Evolutionary conservation across 441 rosid genomes (phyloP).

Genomic region (Euphorbia neoarborescens): DNA sequence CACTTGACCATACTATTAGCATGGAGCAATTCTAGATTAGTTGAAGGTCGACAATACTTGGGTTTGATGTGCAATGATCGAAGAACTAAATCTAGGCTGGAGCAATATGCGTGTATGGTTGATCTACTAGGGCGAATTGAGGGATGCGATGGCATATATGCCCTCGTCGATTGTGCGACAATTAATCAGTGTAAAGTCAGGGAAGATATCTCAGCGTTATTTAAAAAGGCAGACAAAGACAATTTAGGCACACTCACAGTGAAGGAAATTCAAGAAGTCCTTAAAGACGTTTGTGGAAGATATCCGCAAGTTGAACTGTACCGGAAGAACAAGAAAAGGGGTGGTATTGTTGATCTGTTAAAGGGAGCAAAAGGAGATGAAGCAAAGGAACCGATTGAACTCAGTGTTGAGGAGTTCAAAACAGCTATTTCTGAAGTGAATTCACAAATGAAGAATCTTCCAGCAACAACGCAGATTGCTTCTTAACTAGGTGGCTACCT

Average conservation of each 20-base stretch:
- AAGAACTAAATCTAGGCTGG: slow-evolving; percentile 43
- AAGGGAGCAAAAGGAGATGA: slow-evolving; percentile 54
- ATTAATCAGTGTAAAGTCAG: slow-evolving; percentile 92
- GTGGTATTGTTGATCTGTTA: slow-evolving; percentile 58
- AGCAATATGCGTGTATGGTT: slow-evolving; percentile 80
- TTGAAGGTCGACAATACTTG: slow-evolving; percentile 51
- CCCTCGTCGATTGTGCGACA: slow-evolving; percentile 97
- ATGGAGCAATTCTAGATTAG: slow-evolving; percentile 77
- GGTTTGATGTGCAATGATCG: slow-evolving; percentile 35
- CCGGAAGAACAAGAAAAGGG: slow-evolving; percentile 61
- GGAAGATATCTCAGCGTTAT: slow-evolving; percentile 79
- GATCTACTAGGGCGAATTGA: slow-evolving; percentile 82
- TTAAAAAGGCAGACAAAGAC: slow-evolving; percentile 84
- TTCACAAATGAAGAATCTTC: slow-evolving; percentile 79
- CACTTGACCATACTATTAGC: slow-evolving; percentile 75
- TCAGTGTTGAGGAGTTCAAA: slow-evolving; percentile 75
- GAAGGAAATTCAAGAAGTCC: slow-evolving; percentile 72
- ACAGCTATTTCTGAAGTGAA: slow-evolving; percentile 74
- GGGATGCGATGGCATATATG: slow-evolving; percentile 56
- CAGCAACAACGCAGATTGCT: slow-evolving; percentile 99
- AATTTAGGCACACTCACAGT: slow-evolving; percentile 80
- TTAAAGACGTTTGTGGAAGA: slow-evolving; percentile 68
- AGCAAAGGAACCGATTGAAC: slow-evolving; percentile 50
- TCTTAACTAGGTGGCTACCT: slow-evolving; percentile 88
- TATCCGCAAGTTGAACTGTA: slow-evolving; percentile 91